Evolutionary conservation across 1,139 yeast genomes (phyloP), one percentile per base, ranked within the genome.

Genomic region (Oligophagozyma castellii): DNA sequence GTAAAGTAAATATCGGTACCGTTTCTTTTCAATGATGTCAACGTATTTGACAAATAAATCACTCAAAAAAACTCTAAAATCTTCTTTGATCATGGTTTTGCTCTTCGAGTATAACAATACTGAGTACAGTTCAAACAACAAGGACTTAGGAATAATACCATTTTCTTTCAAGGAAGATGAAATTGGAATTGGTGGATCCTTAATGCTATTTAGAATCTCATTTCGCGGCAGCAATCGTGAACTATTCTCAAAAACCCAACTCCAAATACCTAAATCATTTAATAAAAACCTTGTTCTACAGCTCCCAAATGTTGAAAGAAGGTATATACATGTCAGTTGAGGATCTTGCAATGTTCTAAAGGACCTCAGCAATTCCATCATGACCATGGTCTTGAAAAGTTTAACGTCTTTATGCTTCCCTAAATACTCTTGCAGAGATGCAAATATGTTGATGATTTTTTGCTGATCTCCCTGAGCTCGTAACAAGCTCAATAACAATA

Each of bases 31-130:
- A 27, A 40, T 21, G 8, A 31, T 33, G 5, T 20, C 16, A 14
- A 26, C 38, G 28, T 46, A 48, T 3, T 37, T 35, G n/a, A 32
- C 21, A 26, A 42, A 50, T 4, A 49, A 29, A 12, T 32, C 32
- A 4, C 46, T 15, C 4, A 48, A 14, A 4, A 41, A 27, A 13
- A 33, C 32, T 19, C 33, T 34, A 23, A 35, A 45, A 18, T 38
- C 35, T 5, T 32, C 35, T 3, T 18, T 26, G 8, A 29, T 22
- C 29, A 44, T 20, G 3, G 12, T 24, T 19, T 12, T 24, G 13
- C 15, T 12, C 10, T 24, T 24, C 18, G 27, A n/a, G n/a, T n/a
- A n/a, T n/a, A n/a, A n/a, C n/a, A n/a, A n/a, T n/a, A n/a, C n/a
- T n/a, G n/a, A n/a, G n/a, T n/a, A n/a, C n/a, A n/a, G n/a, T n/a